A percentile compares a stretch with the other conserved stretches of the same genome.
These are phyloP conservation scores for Metschnikowia baotianmanensis DNA, from an alignment of 805 yeast species.

Conservation along the genomic window DNA sequence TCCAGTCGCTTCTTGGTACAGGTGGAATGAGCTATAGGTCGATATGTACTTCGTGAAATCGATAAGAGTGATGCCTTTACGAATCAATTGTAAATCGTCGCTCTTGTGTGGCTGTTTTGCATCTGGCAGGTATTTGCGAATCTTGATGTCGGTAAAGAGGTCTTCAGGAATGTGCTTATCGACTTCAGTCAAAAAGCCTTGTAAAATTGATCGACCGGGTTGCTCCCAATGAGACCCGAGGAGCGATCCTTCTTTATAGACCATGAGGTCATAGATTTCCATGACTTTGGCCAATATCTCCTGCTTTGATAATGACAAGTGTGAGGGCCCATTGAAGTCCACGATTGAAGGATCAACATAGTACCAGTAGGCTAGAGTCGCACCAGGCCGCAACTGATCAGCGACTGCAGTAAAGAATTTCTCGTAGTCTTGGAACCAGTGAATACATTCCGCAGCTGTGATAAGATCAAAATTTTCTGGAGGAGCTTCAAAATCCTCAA, in stretches of 20 bases:
- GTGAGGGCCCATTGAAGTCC: slow-evolving; percentile 22
- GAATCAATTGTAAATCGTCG: slow-evolving; percentile 25
- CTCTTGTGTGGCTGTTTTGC: slow-evolving; percentile 16
- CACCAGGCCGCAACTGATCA: slow-evolving; percentile 17
- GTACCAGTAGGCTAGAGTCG: slow-evolving; percentile 21
- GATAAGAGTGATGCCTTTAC: slow-evolving; percentile 40
- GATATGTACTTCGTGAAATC: slow-evolving; percentile 51
- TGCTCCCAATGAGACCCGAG: slow-evolving; percentile 82
- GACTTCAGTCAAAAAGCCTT: slow-evolving; percentile 43
- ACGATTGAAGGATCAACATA: slow-evolving; percentile 32
- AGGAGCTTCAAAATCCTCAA: slow-evolving; percentile 29
- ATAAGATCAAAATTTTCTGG: slow-evolving; percentile 17
- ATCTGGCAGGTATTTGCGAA: slow-evolving; percentile 26
- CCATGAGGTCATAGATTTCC: slow-evolving; percentile 34
- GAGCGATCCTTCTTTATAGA: slow-evolving; percentile 40
- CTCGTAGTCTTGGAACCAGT: slow-evolving; percentile 21
- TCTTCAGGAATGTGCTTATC: slow-evolving; percentile 40
- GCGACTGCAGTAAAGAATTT: slow-evolving; percentile 15
- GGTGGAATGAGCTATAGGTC: slow-evolving; percentile 74
- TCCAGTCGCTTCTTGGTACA: slow-evolving; percentile 44
- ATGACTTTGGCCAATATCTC: slow-evolving; percentile 23
- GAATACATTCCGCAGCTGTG: slow-evolving; percentile 21
- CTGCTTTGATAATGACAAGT: slow-evolving; percentile 11
- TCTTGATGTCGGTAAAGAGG: slow-evolving; percentile 38
- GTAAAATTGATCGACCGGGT: slow-evolving; percentile 66